Base-by-base conservation (phyloP, 164 flowering plant genomes). In the Macadamia integrifolia region DNA sequence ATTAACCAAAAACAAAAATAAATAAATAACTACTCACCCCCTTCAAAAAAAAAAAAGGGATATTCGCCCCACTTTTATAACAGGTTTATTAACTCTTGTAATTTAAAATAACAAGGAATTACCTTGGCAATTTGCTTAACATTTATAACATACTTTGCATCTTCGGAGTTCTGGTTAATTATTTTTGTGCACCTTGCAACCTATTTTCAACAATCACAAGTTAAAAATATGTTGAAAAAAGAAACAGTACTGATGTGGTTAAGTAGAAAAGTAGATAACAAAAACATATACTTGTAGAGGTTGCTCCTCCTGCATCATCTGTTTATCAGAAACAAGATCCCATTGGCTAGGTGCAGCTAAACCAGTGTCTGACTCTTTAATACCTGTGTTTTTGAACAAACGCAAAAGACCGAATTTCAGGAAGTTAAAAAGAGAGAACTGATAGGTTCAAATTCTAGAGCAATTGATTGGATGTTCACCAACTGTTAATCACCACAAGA, bases 81-180 rank as follows among this genome's bases (percentile, higher is more conserved):
- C 23, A 23, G 23, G 30, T 67, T 49, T 60, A 65, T 49, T 32
- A 68, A 60, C 30, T 6, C 13, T n/a, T 1, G 28, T 23, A 12
- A 53, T 61, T 42, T 10, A 55, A 67, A 62, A 68, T 28, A 48
- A 48, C n/a, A 9, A 35, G 8, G 43, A 48, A 49, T 2, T 76
- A 94, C 98, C 97, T 92, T 95, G 14, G 97, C 99, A 72, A 95
- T 95, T 79, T 92, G 99, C 80, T 92, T 95, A 6, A 95, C 99
- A 75, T 92, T 92, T n/a, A 95, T 95, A 14, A 92, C 96, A 81
- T 95, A 92, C 72, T 95, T 91, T 6, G 99, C 94, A 74, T 91
- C 99, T 23, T 95, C 99, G 65, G 99, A 77, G 66, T 95, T 92
- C 9, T 85, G 97, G 77, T 76, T 95, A 56, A 92, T 92, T n/a